Conservation (phyloP, 495 filamentous ascomycete genomes). For the Penicillium steckii region DNA sequence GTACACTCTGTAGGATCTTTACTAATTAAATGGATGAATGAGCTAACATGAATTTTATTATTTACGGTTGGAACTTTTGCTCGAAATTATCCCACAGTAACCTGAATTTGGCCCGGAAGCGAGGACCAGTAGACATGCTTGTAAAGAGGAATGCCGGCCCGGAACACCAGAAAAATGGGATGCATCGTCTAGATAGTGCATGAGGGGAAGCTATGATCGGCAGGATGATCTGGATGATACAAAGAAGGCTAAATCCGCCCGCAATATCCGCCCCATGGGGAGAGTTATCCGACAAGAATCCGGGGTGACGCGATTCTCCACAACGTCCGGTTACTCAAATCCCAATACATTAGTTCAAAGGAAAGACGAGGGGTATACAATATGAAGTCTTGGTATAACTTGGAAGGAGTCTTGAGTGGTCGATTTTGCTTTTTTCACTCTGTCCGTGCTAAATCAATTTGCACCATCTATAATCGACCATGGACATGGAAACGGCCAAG, state of each 20-base stretch:
- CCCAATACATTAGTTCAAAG: not conserved
- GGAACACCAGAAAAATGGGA: no score
- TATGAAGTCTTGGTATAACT: not conserved
- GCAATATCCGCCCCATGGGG: not conserved
- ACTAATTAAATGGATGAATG: not conserved
- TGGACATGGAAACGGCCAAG: constrained; percentile 1
- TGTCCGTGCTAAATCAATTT: not conserved
- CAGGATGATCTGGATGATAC: not conserved
- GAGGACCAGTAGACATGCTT: no score
- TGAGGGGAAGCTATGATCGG: not conserved
- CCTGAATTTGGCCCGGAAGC: constrained; percentile 23
- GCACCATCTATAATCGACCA: not conserved
- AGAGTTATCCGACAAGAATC: not conserved
- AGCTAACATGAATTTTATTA: not conserved
- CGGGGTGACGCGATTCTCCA: not conserved
- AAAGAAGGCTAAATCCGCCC: not conserved
- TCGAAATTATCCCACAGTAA: constrained; percentile 25
- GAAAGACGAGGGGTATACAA: not conserved
- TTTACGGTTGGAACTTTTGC: not conserved
- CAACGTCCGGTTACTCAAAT: not conserved
- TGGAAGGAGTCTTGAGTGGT: not conserved
- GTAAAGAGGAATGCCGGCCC: no score
- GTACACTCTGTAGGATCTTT: constrained; percentile 25
- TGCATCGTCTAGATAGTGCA: no score
- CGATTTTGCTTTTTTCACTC: not conserved